phyloP scores from a whole-genome alignment of 31 red algal species.

The Endocladia muricata region DNA sequence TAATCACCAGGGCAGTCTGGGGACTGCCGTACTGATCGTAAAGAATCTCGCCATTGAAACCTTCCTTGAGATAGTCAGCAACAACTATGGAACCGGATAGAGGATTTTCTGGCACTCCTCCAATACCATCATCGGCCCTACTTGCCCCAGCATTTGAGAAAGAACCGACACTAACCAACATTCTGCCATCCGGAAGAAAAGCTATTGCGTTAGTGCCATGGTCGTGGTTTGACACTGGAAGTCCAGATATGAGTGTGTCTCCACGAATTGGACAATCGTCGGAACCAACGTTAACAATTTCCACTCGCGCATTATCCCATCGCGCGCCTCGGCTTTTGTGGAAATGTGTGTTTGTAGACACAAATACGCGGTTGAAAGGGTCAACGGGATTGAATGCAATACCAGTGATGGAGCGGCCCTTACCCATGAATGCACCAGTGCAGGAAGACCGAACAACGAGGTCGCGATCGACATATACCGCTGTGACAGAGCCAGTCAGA shows the following conservation, averaged over 20 bases:
- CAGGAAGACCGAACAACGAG: slow-evolving; percentile 34
- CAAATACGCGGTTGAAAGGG: slow-evolving; percentile 13
- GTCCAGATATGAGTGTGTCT: slow-evolving; percentile 40
- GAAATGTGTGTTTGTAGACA: slow-evolving; percentile 32
- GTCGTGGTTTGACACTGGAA: slow-evolving; percentile 63
- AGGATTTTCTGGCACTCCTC: slow-evolving; percentile 53
- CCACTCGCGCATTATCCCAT: slow-evolving; percentile 42
- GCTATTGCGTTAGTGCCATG: slow-evolving; percentile 43
- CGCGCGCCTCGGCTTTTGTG: slow-evolving; percentile 31
- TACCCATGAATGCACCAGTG: slow-evolving; percentile 29
- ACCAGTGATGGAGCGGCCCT: slow-evolving; percentile 29
- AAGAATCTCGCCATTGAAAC: slow-evolving; percentile 56
- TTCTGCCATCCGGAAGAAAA: slow-evolving; percentile 28
- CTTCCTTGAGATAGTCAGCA: slow-evolving; percentile 10
- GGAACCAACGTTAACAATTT: background rate
- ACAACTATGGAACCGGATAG: slow-evolving; percentile 38
- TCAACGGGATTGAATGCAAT: slow-evolving; percentile 47
- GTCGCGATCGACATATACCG: slow-evolving; percentile 27
- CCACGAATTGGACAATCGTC: slow-evolving; percentile 36
- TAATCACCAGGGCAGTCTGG: slow-evolving; percentile 21
- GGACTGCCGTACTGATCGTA: slow-evolving; percentile 33
- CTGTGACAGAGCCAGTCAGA: slow-evolving; percentile 29
- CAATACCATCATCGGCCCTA: slow-evolving; percentile 23
- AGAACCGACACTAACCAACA: slow-evolving; percentile 30
- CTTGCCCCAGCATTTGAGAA: slow-evolving; percentile 45